Conservation (phyloP, 2,329 filamentous ascomycete genomes). For the Pseudogymnoascus sp. region DNA sequence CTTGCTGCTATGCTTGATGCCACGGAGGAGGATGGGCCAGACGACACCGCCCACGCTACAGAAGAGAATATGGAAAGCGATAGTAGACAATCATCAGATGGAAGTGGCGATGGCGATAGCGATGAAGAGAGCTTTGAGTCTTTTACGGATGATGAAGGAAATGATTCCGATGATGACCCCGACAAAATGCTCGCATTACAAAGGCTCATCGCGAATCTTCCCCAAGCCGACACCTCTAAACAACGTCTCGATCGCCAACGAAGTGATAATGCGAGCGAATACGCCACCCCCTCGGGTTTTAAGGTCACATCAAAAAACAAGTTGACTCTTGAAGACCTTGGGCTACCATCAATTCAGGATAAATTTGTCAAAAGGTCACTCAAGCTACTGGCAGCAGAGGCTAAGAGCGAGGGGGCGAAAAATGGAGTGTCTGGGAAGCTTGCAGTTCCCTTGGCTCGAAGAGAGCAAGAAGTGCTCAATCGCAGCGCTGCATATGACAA, state of each 20-base stretch:
- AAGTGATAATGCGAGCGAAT: constrained; percentile 47
- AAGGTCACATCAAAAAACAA: constrained; percentile 54
- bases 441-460: constrained; percentile 72
- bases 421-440: constrained; percentile 60
- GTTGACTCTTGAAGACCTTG: constrained; percentile 68
- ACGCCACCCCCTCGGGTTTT: constrained; percentile 54
- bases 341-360: constrained; percentile 63
- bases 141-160: constrained; percentile 36
- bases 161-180: constrained; percentile 35
- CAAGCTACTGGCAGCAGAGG: constrained; percentile 63
- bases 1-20: constrained; percentile 28
- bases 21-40: constrained; percentile 26
- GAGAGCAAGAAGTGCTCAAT: constrained; percentile 79
- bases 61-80: constrained; percentile 45
- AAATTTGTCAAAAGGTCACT: constrained; percentile 70
- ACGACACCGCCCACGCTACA: constrained; percentile 33
- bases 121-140: constrained; percentile 45
- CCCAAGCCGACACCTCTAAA: constrained; percentile 30
- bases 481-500: constrained; percentile 79
- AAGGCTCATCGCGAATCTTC: constrained; percentile 61
- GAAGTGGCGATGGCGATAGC: constrained; percentile 49
- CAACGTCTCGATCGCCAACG: constrained; percentile 22
- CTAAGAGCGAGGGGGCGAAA: constrained; percentile 40
- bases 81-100: constrained; percentile 42
- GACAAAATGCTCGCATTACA: constrained; percentile 56